A percentile compares a stretch with the other conserved stretches of the same genome.
These are phyloP conservation scores for Senecio squalidus DNA, from an alignment of 140 eudicot genomes.

Conservation along the genomic window DNA sequence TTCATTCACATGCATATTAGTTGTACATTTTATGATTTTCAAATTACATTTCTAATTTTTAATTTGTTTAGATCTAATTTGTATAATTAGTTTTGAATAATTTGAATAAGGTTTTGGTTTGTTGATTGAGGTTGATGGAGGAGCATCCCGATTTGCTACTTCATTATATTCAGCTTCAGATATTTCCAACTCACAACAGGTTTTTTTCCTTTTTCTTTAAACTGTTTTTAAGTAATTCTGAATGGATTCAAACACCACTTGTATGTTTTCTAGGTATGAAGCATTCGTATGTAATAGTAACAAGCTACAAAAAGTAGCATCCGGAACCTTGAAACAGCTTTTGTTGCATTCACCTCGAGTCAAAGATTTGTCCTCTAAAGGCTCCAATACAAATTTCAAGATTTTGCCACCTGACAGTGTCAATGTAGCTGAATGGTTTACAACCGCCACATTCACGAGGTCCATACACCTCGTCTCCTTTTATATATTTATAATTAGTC, in stretches of 20 bases:
- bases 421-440: conserved; percentile 59
- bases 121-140: conserved; percentile 36
- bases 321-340: conserved; percentile 62
- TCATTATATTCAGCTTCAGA: conserved; percentile 58
- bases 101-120: conserved; percentile 10
- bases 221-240: conserved; percentile 2
- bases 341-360: conserved; percentile 51
- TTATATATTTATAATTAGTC: neutral
- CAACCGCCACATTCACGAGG: conserved; percentile 76
- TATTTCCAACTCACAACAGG: conserved; percentile 70
- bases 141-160: conserved; percentile 46
- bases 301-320: conserved; percentile 43
- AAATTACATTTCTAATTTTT: too few species aligned
- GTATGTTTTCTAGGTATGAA: conserved; percentile 58
- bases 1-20: too few species aligned
- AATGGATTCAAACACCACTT: conserved; percentile 3
- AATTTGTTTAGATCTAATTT: neutral
- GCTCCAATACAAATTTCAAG: conserved; percentile 51
- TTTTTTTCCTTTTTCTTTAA: conserved; percentile 7
- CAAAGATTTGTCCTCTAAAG: conserved; percentile 44
- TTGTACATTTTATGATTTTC: too few species aligned
- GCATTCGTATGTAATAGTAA: conserved; percentile 37
- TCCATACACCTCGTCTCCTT: conserved; percentile 19
- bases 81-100: neutral
- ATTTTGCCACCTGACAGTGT: conserved; percentile 40